Evolutionary conservation across 108 stramenopile genomes (phyloP), one percentile per base, ranked within the genome.

Genomic region (Phaeodactylum tricornutum): DNA sequence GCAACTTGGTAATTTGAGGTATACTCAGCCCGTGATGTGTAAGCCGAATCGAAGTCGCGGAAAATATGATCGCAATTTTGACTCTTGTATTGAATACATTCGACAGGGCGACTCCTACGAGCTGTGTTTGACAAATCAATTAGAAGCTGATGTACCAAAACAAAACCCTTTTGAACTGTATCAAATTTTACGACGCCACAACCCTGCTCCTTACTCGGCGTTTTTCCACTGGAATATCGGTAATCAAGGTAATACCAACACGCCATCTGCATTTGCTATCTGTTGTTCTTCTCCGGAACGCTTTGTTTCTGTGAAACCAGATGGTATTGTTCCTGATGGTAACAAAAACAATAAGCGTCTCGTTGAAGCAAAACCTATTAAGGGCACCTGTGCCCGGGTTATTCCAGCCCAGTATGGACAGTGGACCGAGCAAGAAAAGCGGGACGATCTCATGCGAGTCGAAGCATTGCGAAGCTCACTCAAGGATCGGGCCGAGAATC

Each of bases 321-420:
- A n/a, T n/a, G n/a, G n/a, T n/a, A n/a, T n/a, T n/a, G 29, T 52
- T 33, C 39, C 28, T 9, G 26, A 11, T 22, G 12, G 19, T 6
- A 29, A 15, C 26, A 29, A 23, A 27, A 25, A 35, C 21, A 29
- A 53, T 8, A 8, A 56, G 20, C 63, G 79, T 31, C 42, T 65
- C 29, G 82, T 95, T 4, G 93, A 95, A 60, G 86, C 94, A 1
- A 96, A 97, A 71, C 97, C 97, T 41, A 97, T 98, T 67, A 96
- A 96, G 50, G 96, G 97, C 11, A 98, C 97, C 0, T 61, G 61
- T 20, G 61, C 76, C 6, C 70, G 88, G 22, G 64, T 66, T 9
- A 17, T 54, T 39, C 60, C 71, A 5, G 14, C 40, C 21, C 48
- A 53, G 39, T 74, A 72, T 5, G 61, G 22, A 16, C 52, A 61